Evolutionary conservation across 768 basidiomycete genomes (phyloP).

Genomic region (Panaeolus papilionaceus): DNA sequence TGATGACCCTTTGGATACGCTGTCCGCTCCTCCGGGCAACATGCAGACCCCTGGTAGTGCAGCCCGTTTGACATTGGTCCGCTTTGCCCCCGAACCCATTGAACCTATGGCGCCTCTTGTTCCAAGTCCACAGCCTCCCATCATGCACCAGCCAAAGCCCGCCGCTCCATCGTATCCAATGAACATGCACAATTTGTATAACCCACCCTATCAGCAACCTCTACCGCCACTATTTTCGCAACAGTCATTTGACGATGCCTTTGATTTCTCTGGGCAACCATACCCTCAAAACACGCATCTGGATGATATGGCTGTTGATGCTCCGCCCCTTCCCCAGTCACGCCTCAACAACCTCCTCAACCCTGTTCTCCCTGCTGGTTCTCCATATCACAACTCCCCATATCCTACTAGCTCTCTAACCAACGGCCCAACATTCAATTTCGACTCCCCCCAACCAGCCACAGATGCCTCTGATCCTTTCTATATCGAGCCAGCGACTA

Average conservation of each 20-base stretch:
- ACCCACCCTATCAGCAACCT: slow-evolving; percentile 7
- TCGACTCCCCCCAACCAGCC: slow-evolving; percentile 17
- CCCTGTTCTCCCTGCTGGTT: slow-evolving; percentile 48
- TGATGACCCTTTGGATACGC: slow-evolving; percentile 55
- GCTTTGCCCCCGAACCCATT: slow-evolving; percentile 50
- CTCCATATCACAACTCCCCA: slow-evolving; percentile 40
- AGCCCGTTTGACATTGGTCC: slow-evolving; percentile 45
- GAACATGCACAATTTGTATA: slow-evolving; percentile 15
- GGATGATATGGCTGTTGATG: slow-evolving; percentile 48
- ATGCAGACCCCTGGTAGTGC: slow-evolving; percentile 31
- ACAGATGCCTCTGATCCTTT: slow-evolving; percentile 28
- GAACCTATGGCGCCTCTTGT: slow-evolving; percentile 32
- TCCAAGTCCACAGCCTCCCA: slow-evolving; percentile 18
- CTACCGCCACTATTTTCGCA: slow-evolving; percentile 18
- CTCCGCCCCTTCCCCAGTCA: slow-evolving; percentile 35
- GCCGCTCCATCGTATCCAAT: slow-evolving; percentile 17
- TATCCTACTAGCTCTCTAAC: slow-evolving; percentile 16
- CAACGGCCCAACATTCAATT: slow-evolving; percentile 21
- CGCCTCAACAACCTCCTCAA: slow-evolving; percentile 66
- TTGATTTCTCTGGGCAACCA: background rate
- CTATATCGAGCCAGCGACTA: slow-evolving; percentile 7
- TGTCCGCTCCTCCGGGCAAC: slow-evolving; percentile 32
- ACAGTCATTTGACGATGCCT: slow-evolving; percentile 9
- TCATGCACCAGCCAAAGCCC: slow-evolving; percentile 18
- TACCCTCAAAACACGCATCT: background rate